Conservation (phyloP, 2,329 filamentous ascomycete species). For the Tympanopsis confertula region DNA sequence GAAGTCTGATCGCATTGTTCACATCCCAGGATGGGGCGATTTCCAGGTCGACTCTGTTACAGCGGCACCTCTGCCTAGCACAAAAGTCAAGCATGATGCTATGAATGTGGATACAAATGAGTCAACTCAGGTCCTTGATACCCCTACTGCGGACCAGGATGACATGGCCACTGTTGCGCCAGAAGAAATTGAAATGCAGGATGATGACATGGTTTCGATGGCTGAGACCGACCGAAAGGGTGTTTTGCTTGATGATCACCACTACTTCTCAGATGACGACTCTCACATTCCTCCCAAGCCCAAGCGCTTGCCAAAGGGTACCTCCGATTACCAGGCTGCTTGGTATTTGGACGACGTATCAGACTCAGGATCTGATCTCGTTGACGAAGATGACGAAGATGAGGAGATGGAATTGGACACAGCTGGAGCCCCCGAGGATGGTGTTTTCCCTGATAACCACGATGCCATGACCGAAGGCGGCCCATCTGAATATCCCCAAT, state of each 20-base stretch:
- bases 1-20: constrained; percentile 80
- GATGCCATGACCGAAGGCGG: constrained; percentile 62
- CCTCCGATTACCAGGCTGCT: constrained; percentile 84
- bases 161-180: constrained; percentile 75
- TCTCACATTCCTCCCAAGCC: constrained; percentile 34
- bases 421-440: constrained; percentile 58
- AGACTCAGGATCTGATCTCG: constrained; percentile 48
- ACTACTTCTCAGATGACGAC: constrained; percentile 84
- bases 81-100: constrained; percentile 56
- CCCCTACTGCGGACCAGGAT: constrained; percentile 69
- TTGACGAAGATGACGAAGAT: constrained; percentile 58
- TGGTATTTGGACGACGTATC: constrained; percentile 61
- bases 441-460: constrained; percentile 64
- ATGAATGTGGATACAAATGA: constrained; percentile 46
- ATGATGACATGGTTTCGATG: constrained; percentile 29
- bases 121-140: constrained; percentile 47
- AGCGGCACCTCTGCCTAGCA: constrained; percentile 54
- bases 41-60: constrained; percentile 87
- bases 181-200: constrained; percentile 73
- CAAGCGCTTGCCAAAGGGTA: constrained; percentile 76
- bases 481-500: constrained; percentile 84
- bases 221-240: constrained; percentile 56
- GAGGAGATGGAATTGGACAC: constrained; percentile 45
- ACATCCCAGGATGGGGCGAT: constrained; percentile 86
- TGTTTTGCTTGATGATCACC: constrained; percentile 88